Evolutionary conservation across 2,329 filamentous ascomycete genomes (phyloP).

Genomic region (Neodidymelliopsis sp.): DNA sequence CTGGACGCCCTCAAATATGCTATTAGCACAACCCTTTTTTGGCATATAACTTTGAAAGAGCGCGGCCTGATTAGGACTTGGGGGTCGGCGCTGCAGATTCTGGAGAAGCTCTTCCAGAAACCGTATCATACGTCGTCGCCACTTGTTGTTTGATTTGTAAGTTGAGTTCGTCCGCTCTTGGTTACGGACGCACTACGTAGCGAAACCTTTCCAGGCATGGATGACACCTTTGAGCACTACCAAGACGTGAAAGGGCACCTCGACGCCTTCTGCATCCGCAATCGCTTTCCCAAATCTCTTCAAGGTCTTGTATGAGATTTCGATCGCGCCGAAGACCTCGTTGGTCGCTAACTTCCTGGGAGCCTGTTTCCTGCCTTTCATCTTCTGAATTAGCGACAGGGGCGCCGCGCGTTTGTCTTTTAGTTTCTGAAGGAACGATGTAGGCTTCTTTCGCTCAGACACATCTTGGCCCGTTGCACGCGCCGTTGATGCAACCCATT

Average conservation of each 20-base stretch:
- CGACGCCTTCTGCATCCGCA: background rate
- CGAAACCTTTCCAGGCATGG: slow-evolving; percentile 19
- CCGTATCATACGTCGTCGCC: slow-evolving; percentile 20
- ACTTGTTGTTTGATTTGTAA: slow-evolving; percentile 20
- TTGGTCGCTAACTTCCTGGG: background rate
- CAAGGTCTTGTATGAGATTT: slow-evolving; percentile 9
- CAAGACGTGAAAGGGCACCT: slow-evolving; percentile 13
- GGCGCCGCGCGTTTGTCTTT: background rate
- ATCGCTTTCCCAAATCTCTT: slow-evolving; percentile 9
- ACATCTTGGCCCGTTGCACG: slow-evolving; percentile 18
- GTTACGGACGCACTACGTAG: slow-evolving; percentile 19
- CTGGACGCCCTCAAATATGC: slow-evolving; percentile 1
- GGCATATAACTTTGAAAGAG: background rate
- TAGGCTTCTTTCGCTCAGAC: too few relatives aligned
- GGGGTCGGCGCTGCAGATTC: slow-evolving; percentile 10
- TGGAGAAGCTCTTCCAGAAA: slow-evolving; percentile 1
- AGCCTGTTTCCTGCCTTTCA: background rate
- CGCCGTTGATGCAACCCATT: slow-evolving; percentile 24
- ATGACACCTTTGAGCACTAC: slow-evolving; percentile 21
- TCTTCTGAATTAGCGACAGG: background rate
- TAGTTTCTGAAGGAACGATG: slow-evolving; percentile 1
- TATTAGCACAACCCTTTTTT: background rate
- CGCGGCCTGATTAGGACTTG: background rate
- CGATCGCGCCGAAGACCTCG: background rate
- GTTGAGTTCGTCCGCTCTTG: too few relatives aligned